Evolutionary conservation across 495 filamentous ascomycete genomes (phyloP).

Genomic region (Astrocystis sublimbata): DNA sequence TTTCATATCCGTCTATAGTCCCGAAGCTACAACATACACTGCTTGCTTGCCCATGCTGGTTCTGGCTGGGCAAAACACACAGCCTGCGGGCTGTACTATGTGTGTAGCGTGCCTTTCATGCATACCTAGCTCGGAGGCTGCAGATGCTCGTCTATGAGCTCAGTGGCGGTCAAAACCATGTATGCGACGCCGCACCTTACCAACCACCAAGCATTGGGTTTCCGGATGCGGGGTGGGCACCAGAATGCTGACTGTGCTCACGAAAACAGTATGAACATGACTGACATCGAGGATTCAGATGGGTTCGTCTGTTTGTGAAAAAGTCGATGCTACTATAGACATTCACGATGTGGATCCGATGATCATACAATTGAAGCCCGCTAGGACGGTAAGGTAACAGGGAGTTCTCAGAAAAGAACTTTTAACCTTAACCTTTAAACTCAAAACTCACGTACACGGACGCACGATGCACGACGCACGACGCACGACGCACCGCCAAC

Average conservation of each 20-base stretch:
- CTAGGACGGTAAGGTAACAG: too few species aligned
- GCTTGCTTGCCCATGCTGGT: too few species aligned
- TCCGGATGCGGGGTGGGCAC: background rate
- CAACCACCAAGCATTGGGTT: background rate
- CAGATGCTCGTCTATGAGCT: slow-evolving; percentile 5
- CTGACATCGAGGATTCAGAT: too few species aligned
- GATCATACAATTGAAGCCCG: slow-evolving; percentile 11
- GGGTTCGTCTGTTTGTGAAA: too few species aligned
- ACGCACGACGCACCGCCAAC: background rate
- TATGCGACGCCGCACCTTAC: background rate
- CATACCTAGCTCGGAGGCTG: background rate
- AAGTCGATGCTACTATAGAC: background rate
- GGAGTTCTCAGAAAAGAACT: background rate
- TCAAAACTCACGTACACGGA: background rate
- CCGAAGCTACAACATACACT: background rate
- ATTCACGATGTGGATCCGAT: background rate
- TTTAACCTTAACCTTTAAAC: slow-evolving; percentile 6
- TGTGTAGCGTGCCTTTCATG: background rate
- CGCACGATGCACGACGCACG: background rate
- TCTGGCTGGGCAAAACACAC: background rate
- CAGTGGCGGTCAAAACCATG: slow-evolving; percentile 3
- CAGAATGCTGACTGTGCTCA: background rate
- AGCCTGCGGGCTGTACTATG: background rate
- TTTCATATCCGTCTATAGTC: background rate
- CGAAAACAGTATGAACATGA: too few species aligned